Evolutionary conservation across 2,329 filamentous ascomycete species (phyloP).

Genomic region (Coniochaeta ligniaria): DNA sequence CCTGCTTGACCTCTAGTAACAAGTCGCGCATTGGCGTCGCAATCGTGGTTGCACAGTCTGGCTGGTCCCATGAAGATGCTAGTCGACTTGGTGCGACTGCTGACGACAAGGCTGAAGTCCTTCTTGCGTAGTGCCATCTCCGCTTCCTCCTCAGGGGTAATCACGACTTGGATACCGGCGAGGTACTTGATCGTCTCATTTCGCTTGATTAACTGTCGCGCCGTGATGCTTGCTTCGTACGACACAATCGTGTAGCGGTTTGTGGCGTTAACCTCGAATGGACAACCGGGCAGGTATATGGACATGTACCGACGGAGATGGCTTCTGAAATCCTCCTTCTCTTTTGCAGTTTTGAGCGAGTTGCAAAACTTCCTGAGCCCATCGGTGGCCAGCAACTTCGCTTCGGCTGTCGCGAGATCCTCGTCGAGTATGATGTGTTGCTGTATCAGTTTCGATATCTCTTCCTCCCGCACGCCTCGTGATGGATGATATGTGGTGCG

Average conservation of each 20-base stretch:
- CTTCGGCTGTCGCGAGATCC: conserved; percentile 63
- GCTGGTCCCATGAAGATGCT: conserved; percentile 93
- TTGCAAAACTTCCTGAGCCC: conserved; percentile 67
- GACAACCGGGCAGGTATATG: conserved; percentile 88
- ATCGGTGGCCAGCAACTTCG: conserved; percentile 62
- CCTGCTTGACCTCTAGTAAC: conserved; percentile 77
- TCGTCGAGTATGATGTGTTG: conserved; percentile 67
- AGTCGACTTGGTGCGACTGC: conserved; percentile 81
- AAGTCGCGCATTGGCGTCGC: conserved; percentile 81
- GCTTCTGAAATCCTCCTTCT: conserved; percentile 77
- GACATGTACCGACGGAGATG: conserved; percentile 88
- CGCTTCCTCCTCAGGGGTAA: conserved; percentile 85
- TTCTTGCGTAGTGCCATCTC: conserved; percentile 74
- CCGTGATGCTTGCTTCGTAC: conserved; percentile 82
- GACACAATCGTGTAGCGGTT: conserved; percentile 91
- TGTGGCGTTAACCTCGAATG: conserved; percentile 85
- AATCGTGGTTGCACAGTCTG: conserved; percentile 96
- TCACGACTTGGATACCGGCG: conserved; percentile 82
- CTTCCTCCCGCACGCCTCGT: conserved; percentile 64
- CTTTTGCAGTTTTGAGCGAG: conserved; percentile 63
- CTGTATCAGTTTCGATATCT: conserved; percentile 54
- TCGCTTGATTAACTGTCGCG: conserved; percentile 68
- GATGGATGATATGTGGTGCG: conserved; percentile 78
- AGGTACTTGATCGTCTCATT: conserved; percentile 89
- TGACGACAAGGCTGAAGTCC: conserved; percentile 96